Evolutionary conservation across 805 yeast species (phyloP), one percentile per base, ranked within the genome.

Genomic region (Candida methanosorbosa): DNA sequence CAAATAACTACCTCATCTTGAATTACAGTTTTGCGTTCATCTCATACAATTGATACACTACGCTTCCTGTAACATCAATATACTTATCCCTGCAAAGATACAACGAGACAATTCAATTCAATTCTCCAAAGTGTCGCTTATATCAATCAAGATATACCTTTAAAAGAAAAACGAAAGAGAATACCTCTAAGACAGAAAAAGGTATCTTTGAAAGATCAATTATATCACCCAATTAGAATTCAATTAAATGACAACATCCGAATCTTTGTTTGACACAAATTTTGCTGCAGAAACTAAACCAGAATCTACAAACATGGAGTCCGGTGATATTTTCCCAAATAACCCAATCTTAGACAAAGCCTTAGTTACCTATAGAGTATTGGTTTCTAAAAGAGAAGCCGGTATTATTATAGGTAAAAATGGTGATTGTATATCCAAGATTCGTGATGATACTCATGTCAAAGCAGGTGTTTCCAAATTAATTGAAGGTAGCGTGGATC

Each of bases 391-490:
- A 36, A 81, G 80, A 51, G 96, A 87, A 56, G 88, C 94, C 11
- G 95, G 95, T 14, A 82, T 86, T 41, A 75, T 87, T 41, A 87
- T 87, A 46, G 96, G 96, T 35, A 81, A 81, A 44, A 81, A 75
- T 43, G 96, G 96, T 30, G 66, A 70, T 33, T 80, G 80, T 36
- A 86, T 87, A 40, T 81, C 87, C 36, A 68, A 72, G 24, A 74
- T 87, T 31, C 69, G 95, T 44, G 85, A 75, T 33, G 72, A 72
- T 38, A 82, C 90, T 21, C 70, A 72, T 37, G 86, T 87, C 39
- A 83, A 81, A 52, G 94, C 94, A 4, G 95, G 94, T 14, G 85
- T 87, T 30, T 80, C 94, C 12, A 81, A 80, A 48, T 78, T 82
- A 27, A 75, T 78, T 24, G 79, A 78, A 12, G 92, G 94, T 16